Evolutionary conservation across 2,329 filamentous ascomycete species (phyloP), one percentile per base, ranked within the genome.

Genomic region (Dothiorella sarmentorum): DNA sequence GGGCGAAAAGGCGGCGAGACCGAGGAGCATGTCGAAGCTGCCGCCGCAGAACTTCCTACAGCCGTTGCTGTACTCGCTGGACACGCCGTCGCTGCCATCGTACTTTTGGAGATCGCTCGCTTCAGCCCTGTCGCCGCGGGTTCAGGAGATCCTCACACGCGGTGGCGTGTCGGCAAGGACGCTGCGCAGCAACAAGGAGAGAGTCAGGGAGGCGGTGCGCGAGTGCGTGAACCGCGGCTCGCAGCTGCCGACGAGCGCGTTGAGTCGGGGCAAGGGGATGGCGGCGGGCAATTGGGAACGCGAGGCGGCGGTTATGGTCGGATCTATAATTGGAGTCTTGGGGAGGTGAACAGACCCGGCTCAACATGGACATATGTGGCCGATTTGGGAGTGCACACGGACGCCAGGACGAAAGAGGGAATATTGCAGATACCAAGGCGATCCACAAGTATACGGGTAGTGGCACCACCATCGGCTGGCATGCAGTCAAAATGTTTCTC

Each of bases 81-180:
- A 97, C 73, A 96, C 91, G 0, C 85, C 89, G 0, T 94, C 90
- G 2, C 78, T 99, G 15, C 85, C 91, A 1, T 93, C 89, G 0
- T 96, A 93, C 71, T 99, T 96, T 76, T 99, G 94, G 91, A 83
- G 94, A 56, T 89, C 88, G 7, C 82, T 97, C 67, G 94, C 94
- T 0, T 85, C 88, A 0, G 87, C 85, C 58, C 79, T 97, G 60
- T 84, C 88, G 3, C 78, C 85, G 0, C 83, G 90, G 20, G 91
- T 96, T 0, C 87, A 91, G 71, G 93, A 97, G 64, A 90, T 97
- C 43, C 74, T 96, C 59, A 85, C 82, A 61, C 84, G 90, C 60
- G 92, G 93, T 2, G 93, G 94, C 0, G 88, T 92, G 0, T 88
- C 89, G 26, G 91, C 90, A 4, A 82, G 94, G 60, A 92, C 90